Conservation (phyloP, 805 yeast species). For the Teunomyces barrocoloradensis region DNA sequence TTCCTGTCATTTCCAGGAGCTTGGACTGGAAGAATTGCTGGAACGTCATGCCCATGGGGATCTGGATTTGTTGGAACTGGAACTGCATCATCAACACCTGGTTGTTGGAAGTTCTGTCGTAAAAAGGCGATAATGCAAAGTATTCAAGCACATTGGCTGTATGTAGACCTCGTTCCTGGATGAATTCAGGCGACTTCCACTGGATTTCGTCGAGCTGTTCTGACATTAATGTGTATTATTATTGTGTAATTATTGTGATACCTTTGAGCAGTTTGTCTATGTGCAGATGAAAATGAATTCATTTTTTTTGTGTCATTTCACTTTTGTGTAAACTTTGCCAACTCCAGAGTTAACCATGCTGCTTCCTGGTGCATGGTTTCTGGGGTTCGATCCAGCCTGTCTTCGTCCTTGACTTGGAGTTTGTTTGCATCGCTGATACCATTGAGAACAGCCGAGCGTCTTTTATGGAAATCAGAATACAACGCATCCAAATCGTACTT, state of each 20-base stretch:
- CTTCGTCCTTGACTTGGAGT: slow-evolving; percentile 41
- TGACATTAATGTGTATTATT: slow-evolving; percentile 12
- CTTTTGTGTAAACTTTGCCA: background rate
- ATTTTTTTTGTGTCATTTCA: background rate
- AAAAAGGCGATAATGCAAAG: slow-evolving; percentile 91
- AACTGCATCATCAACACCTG: slow-evolving; percentile 95
- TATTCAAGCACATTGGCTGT: slow-evolving; percentile 92
- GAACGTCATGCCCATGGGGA: slow-evolving; percentile 29
- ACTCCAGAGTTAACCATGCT: background rate
- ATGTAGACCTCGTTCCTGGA: slow-evolving; percentile 80
- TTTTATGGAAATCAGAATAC: slow-evolving; percentile 20
- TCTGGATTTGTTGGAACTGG: slow-evolving; percentile 60
- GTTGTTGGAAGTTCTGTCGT: slow-evolving; percentile 89
- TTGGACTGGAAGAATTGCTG: slow-evolving; percentile 49
- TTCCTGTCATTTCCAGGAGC: slow-evolving; percentile 75
- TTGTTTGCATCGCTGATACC: slow-evolving; percentile 3
- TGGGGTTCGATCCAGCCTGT: slow-evolving; percentile 54
- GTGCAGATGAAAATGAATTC: too few relatives aligned
- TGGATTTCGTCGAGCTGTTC: slow-evolving; percentile 79
- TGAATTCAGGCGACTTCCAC: slow-evolving; percentile 98
- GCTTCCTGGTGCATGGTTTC: slow-evolving; percentile 79
- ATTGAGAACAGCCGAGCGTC: background rate
- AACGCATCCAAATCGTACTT: slow-evolving; percentile 45
- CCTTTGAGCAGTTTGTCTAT: too few relatives aligned
- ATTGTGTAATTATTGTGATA: too few relatives aligned